Percentiles rank a stretch among this genome's conserved stretches.
phyloP scores from a whole-genome alignment of 768 basidiomycete genomes.

The Russula sp. region DNA sequence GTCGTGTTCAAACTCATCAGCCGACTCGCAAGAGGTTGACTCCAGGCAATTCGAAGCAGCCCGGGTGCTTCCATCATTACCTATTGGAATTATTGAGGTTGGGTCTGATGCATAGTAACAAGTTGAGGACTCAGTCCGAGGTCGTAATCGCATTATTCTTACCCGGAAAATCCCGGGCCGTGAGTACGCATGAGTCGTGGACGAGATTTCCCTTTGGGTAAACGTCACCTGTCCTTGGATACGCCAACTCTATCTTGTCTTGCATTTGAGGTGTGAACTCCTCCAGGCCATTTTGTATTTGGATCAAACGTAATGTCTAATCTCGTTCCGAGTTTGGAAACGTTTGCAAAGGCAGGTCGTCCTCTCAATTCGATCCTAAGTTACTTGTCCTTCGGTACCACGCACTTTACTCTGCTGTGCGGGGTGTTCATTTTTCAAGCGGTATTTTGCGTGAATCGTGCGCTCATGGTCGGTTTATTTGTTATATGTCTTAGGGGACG shows the following conservation, averaged over 20 bases:
- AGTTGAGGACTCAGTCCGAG: too few relatives aligned
- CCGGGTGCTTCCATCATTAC: too few relatives aligned
- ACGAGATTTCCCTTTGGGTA: too few relatives aligned
- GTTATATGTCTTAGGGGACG: slow-evolving; percentile 35
- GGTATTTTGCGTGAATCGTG: not conserved
- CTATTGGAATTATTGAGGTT: too few relatives aligned
- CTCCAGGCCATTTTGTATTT: too few relatives aligned
- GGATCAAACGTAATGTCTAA: slow-evolving; percentile 11
- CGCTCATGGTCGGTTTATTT: not conserved
- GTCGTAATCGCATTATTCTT: too few relatives aligned
- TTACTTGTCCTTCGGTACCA: not conserved
- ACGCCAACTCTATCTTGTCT: not conserved
- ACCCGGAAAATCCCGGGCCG: not conserved
- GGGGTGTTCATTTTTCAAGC: not conserved
- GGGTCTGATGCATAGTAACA: too few relatives aligned
- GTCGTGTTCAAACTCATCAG: too few relatives aligned
- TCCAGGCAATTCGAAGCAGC: too few relatives aligned
- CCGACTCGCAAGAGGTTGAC: too few relatives aligned
- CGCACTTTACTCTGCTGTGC: not conserved
- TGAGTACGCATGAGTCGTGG: not conserved
- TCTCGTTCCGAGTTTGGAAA: slow-evolving; percentile 44
- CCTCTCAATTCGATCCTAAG: too few relatives aligned
- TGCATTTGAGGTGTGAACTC: not conserved
- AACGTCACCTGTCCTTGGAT: not conserved
- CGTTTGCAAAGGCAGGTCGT: slow-evolving; percentile 45